Base-by-base conservation (phyloP, 2,329 filamentous ascomycete genomes). In the Pseudogymnoascus pannorum region DNA sequence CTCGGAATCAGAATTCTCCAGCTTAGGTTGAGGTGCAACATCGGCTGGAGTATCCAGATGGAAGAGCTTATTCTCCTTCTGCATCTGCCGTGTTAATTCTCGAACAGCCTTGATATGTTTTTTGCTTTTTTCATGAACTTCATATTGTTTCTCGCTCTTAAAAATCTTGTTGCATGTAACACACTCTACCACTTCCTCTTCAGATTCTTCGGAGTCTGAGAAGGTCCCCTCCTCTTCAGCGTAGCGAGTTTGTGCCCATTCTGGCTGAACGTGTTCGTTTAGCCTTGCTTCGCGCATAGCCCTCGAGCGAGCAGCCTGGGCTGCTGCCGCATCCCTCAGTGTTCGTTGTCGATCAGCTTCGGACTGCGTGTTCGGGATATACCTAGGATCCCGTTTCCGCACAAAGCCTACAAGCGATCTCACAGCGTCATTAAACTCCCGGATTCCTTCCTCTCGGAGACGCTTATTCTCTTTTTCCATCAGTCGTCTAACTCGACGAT, bases 381-480 rank as follows among this genome's bases (percentile, higher is more conserved):
- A 96, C 44, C 94, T 85, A 0, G 92, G 91, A 71, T 99, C 94
- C 33, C 94, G 84, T 76, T 96, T 97, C 66, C 91, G 87, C 14
- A 93, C 88, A 74, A 97, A 97, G 1, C 86, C 81, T 2, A 97
- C 88, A 11, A 99, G 80, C 5, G 91, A 89, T 61, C 91, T 79
- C 29, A 99, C 91, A 2, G 92, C 89, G 64, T 96, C 92, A 74
- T 97, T 97, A 77, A 96, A 97, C 66, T 96, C 90, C 61, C 88
- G 84, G 9, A 89, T 84, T 2, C 86, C 91, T 60, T 93, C 89
- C 18, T 97, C 92, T 59, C 94, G 84, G 22, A 88, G 75, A 65
- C 88, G 89, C 68, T 87, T 89, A 73, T 99, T 99, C 72, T 97
- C 93, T 74, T 96, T 97, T 72, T 97, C 94, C 87, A 97, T 96